Evolutionary conservation across 192 early-diverging fungal genomes (phyloP).

Genomic region (Umbelopsis isabellina): DNA sequence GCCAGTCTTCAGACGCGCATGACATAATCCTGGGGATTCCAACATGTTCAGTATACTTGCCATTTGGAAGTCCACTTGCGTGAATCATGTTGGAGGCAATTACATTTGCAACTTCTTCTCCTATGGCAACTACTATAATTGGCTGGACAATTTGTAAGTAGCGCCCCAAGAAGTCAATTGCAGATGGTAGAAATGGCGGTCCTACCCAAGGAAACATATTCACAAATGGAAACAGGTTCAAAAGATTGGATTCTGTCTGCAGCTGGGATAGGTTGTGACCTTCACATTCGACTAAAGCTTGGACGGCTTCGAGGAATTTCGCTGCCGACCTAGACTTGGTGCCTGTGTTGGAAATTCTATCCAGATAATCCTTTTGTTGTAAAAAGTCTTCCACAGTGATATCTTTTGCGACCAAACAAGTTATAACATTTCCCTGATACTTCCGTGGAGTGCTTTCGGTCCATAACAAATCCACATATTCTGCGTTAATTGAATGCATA

Average conservation of each 20-base stretch:
- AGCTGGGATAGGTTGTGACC: not conserved
- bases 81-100: not conserved
- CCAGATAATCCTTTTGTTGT: not conserved
- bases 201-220: not conserved
- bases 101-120: not conserved
- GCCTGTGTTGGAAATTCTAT: not conserved
- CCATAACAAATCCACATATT: not conserved
- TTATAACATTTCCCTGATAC: not conserved
- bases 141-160: not conserved
- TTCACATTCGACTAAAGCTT: not conserved
- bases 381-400: not conserved
- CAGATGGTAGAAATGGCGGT: constrained; percentile 3
- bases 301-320: not conserved
- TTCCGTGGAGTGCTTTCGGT: not conserved
- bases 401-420: not conserved
- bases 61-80: not conserved
- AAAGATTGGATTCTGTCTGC: not conserved
- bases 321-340: not conserved
- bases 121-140: not conserved
- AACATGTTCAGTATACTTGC: not conserved
- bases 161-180: not conserved
- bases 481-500: not conserved
- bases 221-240: not conserved
- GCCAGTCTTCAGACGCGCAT: not conserved
- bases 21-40: not conserved